Evolutionary conservation across 169 alveolate genomes (phyloP), one percentile per base, ranked within the genome.

Genomic region (Theileria equi): DNA sequence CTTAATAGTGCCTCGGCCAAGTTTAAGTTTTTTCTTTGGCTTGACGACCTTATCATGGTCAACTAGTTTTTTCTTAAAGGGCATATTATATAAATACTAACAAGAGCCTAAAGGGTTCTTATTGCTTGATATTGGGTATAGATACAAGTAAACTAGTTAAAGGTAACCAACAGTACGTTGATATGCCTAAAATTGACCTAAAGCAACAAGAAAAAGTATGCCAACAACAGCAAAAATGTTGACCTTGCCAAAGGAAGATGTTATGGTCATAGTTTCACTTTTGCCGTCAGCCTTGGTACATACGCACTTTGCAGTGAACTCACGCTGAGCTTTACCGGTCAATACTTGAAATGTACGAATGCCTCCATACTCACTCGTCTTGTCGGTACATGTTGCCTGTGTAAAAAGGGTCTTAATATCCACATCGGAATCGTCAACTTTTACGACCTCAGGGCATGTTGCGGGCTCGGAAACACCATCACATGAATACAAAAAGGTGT

Each of bases 381-480:
- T 16, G 52, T 55, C 29, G 16, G 10, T 55, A 4, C 6, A 7
- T n/a, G 3, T 43, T 17, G 66, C 57, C 19, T 17, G 3, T 29
- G 57, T 19, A 26, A 63, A 63, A 16, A 53, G 17, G 4, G 48
- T 3, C 29, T 10, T n/a, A 8, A 63, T 11, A 4, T 47, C 23
- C 6, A 2, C 55, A 3, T 3, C 74, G 11, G 38, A 50, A 19
- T 32, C 54, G n/a, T 32, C 60, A 55, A 25, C 2, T 21, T 59
- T 59, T 16, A 54, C 72, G 13, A 5, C 3, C 17, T 4, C n/a
- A 3, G 74, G 74, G 71, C 77, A 63, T 10, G 8, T 13, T 25
- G 77, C 28, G 47, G 74, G 74, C 28, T 52, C 60, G 2, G 74
- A 63, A 13, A 3, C n/a, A 17, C 74, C 74, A 43, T 63, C 74